Evolutionary conservation across 176 grass and related monocot genomes (phyloP).

Genomic region (Hyparrhenia diplandra): DNA sequence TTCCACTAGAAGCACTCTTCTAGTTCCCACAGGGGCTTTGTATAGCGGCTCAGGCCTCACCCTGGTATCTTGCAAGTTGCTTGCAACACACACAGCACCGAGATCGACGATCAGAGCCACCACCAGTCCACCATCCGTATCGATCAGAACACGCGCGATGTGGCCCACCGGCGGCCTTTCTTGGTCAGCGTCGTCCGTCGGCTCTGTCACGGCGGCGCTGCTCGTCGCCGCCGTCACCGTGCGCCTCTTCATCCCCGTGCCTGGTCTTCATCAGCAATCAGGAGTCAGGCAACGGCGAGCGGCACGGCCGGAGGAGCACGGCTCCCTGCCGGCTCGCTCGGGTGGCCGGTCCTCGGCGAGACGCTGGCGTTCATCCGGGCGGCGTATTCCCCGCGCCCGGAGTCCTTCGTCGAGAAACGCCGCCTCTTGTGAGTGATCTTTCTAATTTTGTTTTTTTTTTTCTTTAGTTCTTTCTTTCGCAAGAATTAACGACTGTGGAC

Average conservation of each 20-base stretch:
- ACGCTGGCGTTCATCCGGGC: conserved; percentile 68
- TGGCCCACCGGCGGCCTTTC: not conserved
- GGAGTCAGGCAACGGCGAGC: not conserved
- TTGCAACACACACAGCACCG: not conserved
- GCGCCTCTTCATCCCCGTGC: not conserved
- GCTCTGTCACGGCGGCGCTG: conserved; percentile 8
- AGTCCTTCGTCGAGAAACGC: conserved; percentile 80
- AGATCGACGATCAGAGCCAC: not conserved
- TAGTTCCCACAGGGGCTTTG: not conserved
- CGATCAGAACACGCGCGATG: not conserved
- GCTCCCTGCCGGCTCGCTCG: conserved; percentile 54
- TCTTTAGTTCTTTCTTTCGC: too few relatives aligned
- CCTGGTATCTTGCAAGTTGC: not conserved
- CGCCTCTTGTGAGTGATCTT: conserved; percentile 39
- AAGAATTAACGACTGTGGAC: not conserved
- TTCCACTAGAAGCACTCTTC: not conserved
- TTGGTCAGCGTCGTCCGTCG: not conserved
- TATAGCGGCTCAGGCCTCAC: not conserved
- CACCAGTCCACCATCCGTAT: not conserved
- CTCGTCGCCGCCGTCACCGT: conserved; percentile 13
- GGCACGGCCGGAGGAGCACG: not conserved
- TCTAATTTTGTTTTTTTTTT: not conserved
- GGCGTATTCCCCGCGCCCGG: conserved; percentile 49
- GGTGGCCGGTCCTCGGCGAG: conserved; percentile 72
- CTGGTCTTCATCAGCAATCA: not conserved